phyloP scores from a whole-genome alignment of 2,329 filamentous ascomycete genomes.

The Ambrosiella beaveri region DNA sequence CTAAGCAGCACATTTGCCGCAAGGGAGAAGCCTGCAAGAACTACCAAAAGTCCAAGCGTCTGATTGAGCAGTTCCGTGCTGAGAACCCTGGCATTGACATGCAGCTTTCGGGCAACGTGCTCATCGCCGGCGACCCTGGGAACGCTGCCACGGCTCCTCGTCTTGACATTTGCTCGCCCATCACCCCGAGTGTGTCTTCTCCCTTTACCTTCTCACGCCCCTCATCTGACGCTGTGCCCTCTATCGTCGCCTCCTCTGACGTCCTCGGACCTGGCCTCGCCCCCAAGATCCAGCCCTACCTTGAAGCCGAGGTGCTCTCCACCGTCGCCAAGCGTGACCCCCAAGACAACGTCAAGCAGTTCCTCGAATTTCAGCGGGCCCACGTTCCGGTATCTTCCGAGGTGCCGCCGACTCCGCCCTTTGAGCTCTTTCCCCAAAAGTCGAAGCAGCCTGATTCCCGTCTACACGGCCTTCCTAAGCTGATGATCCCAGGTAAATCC shows the following conservation, averaged over 20 bases:
- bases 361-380: slow-evolving; percentile 65
- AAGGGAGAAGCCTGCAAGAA: slow-evolving; percentile 78
- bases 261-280: slow-evolving; percentile 54
- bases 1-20: slow-evolving; percentile 66
- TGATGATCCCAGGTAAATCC: slow-evolving; percentile 36
- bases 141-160: slow-evolving; percentile 46
- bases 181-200: slow-evolving; percentile 6
- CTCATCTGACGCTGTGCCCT: slow-evolving; percentile 59
- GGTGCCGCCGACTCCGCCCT: slow-evolving; percentile 52
- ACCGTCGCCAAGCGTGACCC: slow-evolving; percentile 58
- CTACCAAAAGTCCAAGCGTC: slow-evolving; percentile 62
- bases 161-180: slow-evolving; percentile 12
- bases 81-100: slow-evolving; percentile 51
- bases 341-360: slow-evolving; percentile 85
- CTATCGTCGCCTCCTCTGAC: slow-evolving; percentile 81
- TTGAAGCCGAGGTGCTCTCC: slow-evolving; percentile 58
- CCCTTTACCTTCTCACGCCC: slow-evolving; percentile 23
- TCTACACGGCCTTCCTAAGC: slow-evolving; percentile 42
- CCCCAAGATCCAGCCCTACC: slow-evolving; percentile 42
- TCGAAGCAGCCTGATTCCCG: slow-evolving; percentile 27
- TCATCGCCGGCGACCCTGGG: slow-evolving; percentile 63
- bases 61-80: slow-evolving; percentile 56
- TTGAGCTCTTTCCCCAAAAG: slow-evolving; percentile 38
- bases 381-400: slow-evolving; percentile 30
- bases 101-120: slow-evolving; percentile 39